phyloP scores from a whole-genome alignment of 192 early-diverging fungal genomes.

The Coemansia sp. region DNA sequence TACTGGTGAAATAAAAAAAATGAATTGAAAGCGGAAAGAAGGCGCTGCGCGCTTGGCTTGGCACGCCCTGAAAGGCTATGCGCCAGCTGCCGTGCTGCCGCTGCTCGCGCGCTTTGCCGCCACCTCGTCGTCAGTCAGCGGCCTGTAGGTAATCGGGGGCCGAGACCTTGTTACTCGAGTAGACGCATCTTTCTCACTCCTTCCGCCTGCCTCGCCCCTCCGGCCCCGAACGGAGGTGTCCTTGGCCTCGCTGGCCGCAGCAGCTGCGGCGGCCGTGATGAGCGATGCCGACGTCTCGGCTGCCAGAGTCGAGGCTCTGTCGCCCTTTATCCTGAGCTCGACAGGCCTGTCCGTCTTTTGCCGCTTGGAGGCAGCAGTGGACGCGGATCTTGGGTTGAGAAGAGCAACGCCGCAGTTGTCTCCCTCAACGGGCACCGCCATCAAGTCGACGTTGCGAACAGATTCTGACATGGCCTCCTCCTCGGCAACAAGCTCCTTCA shows the following conservation, averaged over 20 bases:
- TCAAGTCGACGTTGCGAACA: conserved; percentile 35
- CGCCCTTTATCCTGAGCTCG: neutral
- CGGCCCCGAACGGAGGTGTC: neutral
- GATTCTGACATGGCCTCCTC: conserved; percentile 31
- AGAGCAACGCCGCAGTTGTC: conserved; percentile 44
- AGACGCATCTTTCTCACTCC: conserved; percentile 2
- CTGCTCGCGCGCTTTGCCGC: conserved; percentile 30
- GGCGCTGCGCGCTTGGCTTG: neutral
- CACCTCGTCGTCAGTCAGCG: conserved; percentile 43
- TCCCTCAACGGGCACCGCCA: conserved; percentile 14
- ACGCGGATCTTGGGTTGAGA: conserved; percentile 10
- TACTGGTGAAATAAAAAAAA: neutral
- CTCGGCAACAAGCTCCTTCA: conserved; percentile 31
- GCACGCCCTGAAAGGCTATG: neutral
- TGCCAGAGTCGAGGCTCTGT: neutral
- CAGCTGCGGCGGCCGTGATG: conserved; percentile 37
- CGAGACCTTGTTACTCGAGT: conserved; percentile 21
- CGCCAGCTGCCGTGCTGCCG: neutral
- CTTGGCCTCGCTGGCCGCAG: conserved; percentile 32
- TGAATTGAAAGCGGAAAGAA: conserved; percentile 2
- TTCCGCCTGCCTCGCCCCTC: neutral
- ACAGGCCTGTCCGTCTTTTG: conserved; percentile 20
- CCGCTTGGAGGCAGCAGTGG: conserved; percentile 21
- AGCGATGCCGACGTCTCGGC: conserved; percentile 16
- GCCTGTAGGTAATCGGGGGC: conserved; percentile 34